A percentile compares a stretch with the other conserved stretches of the same genome.
Evolutionary conservation across 1,284 basidiomycete species (phyloP).

Genomic region (Rhodotorula sp.): DNA sequence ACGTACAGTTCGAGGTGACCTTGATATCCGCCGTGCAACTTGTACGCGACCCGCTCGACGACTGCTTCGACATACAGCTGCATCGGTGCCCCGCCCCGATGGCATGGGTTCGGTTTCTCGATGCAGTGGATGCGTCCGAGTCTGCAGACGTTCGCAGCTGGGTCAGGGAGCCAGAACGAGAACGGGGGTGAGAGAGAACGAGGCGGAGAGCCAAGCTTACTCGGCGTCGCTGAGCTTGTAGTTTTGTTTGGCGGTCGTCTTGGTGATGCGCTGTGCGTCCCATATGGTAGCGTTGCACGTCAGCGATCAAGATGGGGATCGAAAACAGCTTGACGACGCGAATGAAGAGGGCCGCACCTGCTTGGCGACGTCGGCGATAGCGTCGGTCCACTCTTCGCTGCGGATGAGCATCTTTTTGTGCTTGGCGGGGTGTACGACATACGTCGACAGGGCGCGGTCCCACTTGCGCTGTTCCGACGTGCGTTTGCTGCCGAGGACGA

Average conservation of each 20-base stretch:
- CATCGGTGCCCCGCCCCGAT: slow-evolving; percentile 6
- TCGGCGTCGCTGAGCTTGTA: slow-evolving; percentile 22
- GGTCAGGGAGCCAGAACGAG: neutral
- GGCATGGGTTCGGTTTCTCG: slow-evolving; percentile 17
- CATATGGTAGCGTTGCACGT: neutral
- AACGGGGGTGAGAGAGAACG: neutral
- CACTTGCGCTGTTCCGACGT: neutral
- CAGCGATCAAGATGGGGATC: too few species aligned
- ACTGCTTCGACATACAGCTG: slow-evolving; percentile 20
- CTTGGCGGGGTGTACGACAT: too few species aligned
- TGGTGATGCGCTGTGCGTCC: slow-evolving; percentile 21
- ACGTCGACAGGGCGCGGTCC: neutral
- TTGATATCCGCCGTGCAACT: slow-evolving; percentile 10
- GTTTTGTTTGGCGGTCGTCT: slow-evolving; percentile 22
- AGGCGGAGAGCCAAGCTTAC: neutral
- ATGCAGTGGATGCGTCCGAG: neutral
- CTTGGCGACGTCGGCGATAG: neutral
- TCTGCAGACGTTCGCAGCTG: neutral
- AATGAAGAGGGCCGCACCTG: neutral
- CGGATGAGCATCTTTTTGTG: neutral
- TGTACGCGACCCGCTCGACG: slow-evolving; percentile 20
- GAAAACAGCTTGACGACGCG: neutral
- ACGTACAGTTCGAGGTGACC: slow-evolving; percentile 16
- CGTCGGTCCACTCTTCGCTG: slow-evolving; percentile 14
- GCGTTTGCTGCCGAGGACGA: neutral